Evolutionary conservation across 139 green algal genomes (phyloP).

Genomic region (Chlorella sorokiniana): DNA sequence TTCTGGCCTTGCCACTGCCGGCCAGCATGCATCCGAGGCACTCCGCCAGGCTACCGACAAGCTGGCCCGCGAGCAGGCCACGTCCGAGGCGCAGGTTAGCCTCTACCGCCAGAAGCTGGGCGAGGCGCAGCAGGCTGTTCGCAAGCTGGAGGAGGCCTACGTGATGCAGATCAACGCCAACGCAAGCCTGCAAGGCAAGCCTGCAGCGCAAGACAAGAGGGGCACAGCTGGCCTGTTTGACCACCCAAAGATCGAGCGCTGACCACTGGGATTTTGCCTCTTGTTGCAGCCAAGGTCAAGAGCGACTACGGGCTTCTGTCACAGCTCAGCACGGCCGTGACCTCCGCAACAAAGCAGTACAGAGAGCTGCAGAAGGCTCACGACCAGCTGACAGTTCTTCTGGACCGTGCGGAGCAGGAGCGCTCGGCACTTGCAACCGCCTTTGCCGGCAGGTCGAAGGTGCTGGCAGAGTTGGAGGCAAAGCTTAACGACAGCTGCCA

Average conservation of each 20-base stretch:
- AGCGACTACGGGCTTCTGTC: conserved; percentile 5
- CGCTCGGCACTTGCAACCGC: background rate
- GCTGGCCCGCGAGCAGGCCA: conserved; percentile 24
- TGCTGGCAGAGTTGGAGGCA: background rate
- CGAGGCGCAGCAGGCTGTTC: conserved; percentile 3
- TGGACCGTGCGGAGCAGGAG: conserved; percentile 6
- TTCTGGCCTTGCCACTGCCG: background rate
- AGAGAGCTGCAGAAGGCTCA: background rate
- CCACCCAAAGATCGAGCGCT: too few relatives aligned
- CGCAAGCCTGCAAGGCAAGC: conserved; percentile 11
- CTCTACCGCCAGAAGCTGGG: conserved; percentile 31
- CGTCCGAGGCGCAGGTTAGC: background rate
- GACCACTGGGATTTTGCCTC: background rate
- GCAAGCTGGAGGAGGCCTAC: conserved; percentile 33
- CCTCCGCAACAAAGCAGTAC: background rate
- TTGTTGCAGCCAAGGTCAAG: conserved; percentile 16
- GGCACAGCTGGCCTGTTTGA: background rate
- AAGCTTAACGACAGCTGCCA: background rate
- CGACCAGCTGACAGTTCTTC: background rate
- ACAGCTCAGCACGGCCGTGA: background rate
- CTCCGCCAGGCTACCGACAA: conserved; percentile 28
- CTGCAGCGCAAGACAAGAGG: background rate
- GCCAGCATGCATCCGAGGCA: conserved; percentile 10
- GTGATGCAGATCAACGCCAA: conserved; percentile 25
- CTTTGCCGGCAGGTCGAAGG: background rate